These are phyloP conservation scores for Galerina sulciceps DNA, from an alignment of 768 basidiomycete genomes.

Conservation along the genomic window DNA sequence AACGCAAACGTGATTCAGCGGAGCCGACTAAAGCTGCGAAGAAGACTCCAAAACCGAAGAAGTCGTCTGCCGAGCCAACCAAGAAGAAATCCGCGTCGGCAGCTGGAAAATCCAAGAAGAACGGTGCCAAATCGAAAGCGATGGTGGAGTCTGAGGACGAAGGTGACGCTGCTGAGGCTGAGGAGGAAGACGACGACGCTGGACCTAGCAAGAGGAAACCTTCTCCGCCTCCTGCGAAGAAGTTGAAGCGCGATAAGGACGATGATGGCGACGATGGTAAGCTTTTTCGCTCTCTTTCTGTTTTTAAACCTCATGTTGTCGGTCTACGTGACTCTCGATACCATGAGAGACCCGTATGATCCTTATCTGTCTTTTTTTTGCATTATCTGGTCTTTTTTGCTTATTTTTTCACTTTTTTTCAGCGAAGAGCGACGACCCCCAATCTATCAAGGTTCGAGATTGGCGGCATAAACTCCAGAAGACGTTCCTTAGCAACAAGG, in stretches of 20 bases:
- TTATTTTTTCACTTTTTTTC: conserved; percentile 6
- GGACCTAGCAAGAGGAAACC: conserved; percentile 58
- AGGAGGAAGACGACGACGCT: conserved; percentile 50
- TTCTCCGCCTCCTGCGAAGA: conserved; percentile 70
- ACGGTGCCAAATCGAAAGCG: conserved; percentile 51
- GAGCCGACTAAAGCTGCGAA: conserved; percentile 36
- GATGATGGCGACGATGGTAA: conserved; percentile 67
- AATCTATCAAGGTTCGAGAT: conserved; percentile 72
- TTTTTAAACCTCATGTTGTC: neutral
- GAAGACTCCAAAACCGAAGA: conserved; percentile 42
- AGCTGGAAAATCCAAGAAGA: conserved; percentile 32
- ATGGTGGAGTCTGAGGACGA: conserved; percentile 74
- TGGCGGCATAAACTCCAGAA: conserved; percentile 95
- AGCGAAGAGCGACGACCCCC: conserved; percentile 70
- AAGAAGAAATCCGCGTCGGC: conserved; percentile 38
- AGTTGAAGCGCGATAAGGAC: conserved; percentile 61
- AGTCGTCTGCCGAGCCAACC: conserved; percentile 42
- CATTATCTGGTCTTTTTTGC: neutral
- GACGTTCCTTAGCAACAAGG: conserved; percentile 74
- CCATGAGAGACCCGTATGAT: neutral
- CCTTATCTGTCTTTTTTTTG: neutral
- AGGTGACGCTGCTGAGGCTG: conserved; percentile 49
- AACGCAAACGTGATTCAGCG: conserved; percentile 69
- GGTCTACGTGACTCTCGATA: neutral
- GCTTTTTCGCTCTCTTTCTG: conserved; percentile 24